Evolutionary conservation across 768 basidiomycete genomes (phyloP).

Genomic region (Lactifluus rugatus): DNA sequence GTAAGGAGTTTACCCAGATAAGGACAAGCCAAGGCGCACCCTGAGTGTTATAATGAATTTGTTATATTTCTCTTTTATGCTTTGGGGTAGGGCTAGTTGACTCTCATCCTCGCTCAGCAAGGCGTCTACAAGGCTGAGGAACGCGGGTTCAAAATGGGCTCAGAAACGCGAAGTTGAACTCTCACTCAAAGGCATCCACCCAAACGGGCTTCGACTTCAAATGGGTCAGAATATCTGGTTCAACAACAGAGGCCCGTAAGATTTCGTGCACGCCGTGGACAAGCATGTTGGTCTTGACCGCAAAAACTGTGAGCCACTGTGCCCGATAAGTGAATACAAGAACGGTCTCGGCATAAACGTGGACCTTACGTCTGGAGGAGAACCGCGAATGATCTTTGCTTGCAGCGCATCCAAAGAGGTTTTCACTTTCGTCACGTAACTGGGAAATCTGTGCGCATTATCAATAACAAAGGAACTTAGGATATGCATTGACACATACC

Average conservation of each 20-base stretch:
- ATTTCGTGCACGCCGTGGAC: conserved; percentile 10
- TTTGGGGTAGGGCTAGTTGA: background rate
- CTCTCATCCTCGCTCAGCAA: background rate
- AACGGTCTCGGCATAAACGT: background rate
- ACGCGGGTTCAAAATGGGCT: background rate
- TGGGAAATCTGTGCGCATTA: background rate
- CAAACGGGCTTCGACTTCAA: conserved; percentile 12
- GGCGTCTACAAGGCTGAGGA: background rate
- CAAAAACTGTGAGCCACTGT: conserved; percentile 7
- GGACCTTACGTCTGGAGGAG: background rate
- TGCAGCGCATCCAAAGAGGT: background rate
- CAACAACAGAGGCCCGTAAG: background rate
- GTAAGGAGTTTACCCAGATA: background rate
- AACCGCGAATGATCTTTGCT: background rate
- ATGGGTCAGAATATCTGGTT: background rate
- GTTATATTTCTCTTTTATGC: background rate
- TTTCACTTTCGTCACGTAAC: background rate
- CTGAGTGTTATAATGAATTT: background rate
- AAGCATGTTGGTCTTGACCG: conserved; percentile 13
- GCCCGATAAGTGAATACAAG: background rate
- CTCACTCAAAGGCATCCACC: conserved; percentile 1
- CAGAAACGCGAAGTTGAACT: background rate
- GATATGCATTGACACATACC: background rate
- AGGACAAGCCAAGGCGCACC: background rate
- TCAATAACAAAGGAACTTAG: background rate